Evolutionary conservation across 371 early-diverging fungal species (phyloP), one percentile per base, ranked within the genome.

Genomic region (Syncephalastrum contaminatum): DNA sequence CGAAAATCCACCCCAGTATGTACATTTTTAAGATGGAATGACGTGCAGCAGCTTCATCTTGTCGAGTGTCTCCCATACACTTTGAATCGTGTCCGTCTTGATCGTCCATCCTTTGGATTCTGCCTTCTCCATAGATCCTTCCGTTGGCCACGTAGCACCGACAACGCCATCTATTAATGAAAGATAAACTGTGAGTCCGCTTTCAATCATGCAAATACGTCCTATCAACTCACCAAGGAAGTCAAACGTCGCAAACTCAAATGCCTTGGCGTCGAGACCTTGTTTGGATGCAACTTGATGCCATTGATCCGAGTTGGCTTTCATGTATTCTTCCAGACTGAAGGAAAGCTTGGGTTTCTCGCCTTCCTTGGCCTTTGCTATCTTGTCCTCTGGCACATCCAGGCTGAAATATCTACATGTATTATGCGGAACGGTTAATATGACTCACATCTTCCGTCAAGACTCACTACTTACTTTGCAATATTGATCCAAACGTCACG

Each of bases 261-360:
- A 56, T n/a, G 62, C 62, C 20, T 48, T 51, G n/a, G 42, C 8
- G 48, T 61, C 56, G 4, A 61, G 42, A 27, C 22, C 30, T 16
- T 61, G 19, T 41, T 61, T 61, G 36, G 55, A 27, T 12, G 56
- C 56, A 8, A 61, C 51, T 42, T 56, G n/a, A 7, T 61, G 41
- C 62, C 52, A 61, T 5, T 10, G 42, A 8, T 48, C 41, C 19
- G 41, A 39, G 22, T 56, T 40, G 10, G 45, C 47, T 19, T 47
- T 13, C 16, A 55, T 55, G 30, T 61, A 56, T 18, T 51, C 46
- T 18, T 27, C 27, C 16, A 60, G 36, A 6, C 40, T 48, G 36
- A 36, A 42, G 2, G 45, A 54, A n/a, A 21, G 3, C 45, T 36
- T 13, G 44, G 51, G 14, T 25, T 13, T 14, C 16, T 43, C n/a